Percentiles rank a stretch among this genome's conserved stretches.
Conservation (phyloP, 768 basidiomycete genomes). For the Suillus variegatus region DNA sequence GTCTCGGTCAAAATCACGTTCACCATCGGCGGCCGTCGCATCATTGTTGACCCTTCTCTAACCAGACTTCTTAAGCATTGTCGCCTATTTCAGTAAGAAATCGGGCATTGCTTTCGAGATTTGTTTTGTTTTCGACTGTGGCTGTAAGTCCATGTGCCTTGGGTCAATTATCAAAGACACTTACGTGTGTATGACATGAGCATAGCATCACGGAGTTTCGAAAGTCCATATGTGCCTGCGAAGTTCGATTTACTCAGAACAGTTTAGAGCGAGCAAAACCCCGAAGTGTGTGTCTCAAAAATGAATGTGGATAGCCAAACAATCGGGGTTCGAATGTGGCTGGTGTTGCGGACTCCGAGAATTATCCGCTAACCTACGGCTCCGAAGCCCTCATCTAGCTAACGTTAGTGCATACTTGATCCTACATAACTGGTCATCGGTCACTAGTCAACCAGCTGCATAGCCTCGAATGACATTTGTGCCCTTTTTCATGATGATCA, state of each 20-base stretch:
- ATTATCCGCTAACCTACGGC: too few species aligned
- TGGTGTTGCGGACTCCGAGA: too few species aligned
- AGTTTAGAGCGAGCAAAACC: background rate
- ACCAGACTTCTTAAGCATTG: background rate
- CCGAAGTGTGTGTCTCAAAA: background rate
- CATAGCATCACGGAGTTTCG: background rate
- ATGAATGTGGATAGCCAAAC: too few species aligned
- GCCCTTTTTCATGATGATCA: background rate
- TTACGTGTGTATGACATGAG: background rate
- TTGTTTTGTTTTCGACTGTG: background rate
- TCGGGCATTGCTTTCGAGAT: background rate
- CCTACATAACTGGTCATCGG: too few species aligned
- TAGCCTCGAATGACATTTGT: too few species aligned
- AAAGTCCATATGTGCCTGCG: background rate
- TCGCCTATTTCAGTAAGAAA: background rate
- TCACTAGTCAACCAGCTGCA: too few species aligned
- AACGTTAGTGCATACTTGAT: too few species aligned
- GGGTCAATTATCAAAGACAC: background rate
- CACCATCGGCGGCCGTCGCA: background rate
- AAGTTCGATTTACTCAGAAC: background rate
- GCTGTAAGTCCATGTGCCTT: background rate
- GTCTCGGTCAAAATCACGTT: background rate
- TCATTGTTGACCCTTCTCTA: background rate
- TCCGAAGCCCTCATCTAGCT: too few species aligned
- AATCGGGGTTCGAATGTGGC: too few species aligned